Evolutionary conservation across 108 stramenopile species (phyloP).

Genomic region (Cyclotella kingstonii): DNA sequence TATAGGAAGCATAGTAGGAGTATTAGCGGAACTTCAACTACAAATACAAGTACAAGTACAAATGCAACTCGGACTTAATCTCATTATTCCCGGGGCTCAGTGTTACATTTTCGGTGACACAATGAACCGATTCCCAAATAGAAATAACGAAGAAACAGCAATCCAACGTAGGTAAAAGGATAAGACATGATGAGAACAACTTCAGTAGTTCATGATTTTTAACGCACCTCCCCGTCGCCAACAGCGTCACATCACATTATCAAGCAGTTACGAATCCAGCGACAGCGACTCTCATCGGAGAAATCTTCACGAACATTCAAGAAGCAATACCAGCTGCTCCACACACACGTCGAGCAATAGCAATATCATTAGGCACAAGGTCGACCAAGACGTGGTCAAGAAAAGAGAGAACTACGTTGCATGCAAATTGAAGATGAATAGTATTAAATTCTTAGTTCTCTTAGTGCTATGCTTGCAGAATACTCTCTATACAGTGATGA

Average conservation of each 20-base stretch:
- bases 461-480: constrained; percentile 78
- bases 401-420: constrained; percentile 5
- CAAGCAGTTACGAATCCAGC: background rate
- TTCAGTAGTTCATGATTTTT: background rate
- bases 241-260: background rate
- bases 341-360: background rate
- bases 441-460: constrained; percentile 66
- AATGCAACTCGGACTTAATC: too few relatives aligned
- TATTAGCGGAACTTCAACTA: too few relatives aligned
- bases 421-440: constrained; percentile 46
- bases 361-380: background rate
- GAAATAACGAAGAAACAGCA: too few relatives aligned
- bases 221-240: background rate
- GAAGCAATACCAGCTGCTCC: too few relatives aligned
- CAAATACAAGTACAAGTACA: too few relatives aligned
- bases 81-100: too few relatives aligned
- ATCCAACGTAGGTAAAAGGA: background rate
- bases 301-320: too few relatives aligned
- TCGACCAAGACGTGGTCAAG: background rate
- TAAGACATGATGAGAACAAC: background rate
- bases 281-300: too few relatives aligned
- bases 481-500: constrained; percentile 83
- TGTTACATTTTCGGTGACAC: too few relatives aligned
- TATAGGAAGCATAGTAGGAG: too few relatives aligned
- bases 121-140: too few relatives aligned